Evolutionary conservation across 441 rosid species (phyloP).

Genomic region (Hura crepitans): DNA sequence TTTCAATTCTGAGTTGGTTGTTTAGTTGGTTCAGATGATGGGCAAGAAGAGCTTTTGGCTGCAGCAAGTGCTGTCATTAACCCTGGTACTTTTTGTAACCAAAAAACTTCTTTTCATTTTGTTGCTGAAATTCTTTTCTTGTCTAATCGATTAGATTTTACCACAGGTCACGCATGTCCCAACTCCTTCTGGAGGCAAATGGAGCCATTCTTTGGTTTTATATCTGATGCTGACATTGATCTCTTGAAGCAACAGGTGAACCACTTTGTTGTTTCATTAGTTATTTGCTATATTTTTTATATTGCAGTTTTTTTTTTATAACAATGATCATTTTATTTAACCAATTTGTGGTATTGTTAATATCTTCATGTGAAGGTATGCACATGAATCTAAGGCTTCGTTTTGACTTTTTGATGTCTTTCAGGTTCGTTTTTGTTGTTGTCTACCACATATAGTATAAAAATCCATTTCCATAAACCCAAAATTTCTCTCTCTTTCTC

Average conservation of each 20-base stretch:
- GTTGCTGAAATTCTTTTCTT: conserved; percentile 17
- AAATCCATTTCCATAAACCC: background rate
- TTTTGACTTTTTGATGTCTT: conserved; percentile 1
- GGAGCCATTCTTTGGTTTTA: conserved; percentile 67
- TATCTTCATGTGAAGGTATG: background rate
- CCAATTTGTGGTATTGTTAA: background rate
- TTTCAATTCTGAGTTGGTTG: conserved; percentile 28
- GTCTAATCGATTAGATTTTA: conserved; percentile 32
- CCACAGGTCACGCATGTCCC: conserved; percentile 57
- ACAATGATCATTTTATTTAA: background rate
- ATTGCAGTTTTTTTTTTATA: background rate
- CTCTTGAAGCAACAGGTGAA: conserved; percentile 70
- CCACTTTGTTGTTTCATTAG: conserved; percentile 15
- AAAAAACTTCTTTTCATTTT: conserved; percentile 19
- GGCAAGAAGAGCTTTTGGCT: conserved; percentile 87
- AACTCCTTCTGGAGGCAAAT: conserved; percentile 79
- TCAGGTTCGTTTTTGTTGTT: background rate
- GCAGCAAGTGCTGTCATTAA: conserved; percentile 76
- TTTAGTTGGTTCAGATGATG: conserved; percentile 82
- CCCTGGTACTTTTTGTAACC: conserved; percentile 41
- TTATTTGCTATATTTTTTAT: conserved; percentile 4
- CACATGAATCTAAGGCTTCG: background rate
- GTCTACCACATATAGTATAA: background rate
- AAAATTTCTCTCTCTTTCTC: background rate
- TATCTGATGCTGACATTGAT: conserved; percentile 68